Base-by-base conservation (phyloP, 2,329 filamentous ascomycete species). In the Coniochaeta sp. region DNA sequence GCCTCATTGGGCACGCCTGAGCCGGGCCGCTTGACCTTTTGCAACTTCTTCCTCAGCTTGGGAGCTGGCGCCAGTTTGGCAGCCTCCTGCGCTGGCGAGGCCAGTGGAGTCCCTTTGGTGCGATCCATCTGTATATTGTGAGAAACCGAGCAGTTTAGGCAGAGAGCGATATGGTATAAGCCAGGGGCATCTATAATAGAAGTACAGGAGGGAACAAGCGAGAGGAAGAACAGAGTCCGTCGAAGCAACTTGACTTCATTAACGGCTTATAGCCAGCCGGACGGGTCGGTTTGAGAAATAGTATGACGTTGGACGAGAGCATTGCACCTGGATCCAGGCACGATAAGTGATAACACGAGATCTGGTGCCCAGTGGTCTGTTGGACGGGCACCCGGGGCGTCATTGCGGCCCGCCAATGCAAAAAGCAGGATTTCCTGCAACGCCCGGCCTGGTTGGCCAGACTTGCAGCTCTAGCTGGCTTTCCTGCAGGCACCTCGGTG, bases 1-100 rank as follows among this genome's bases (percentile, higher is more conserved):
- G 61, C 61, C 19, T 62, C 61, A 58, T 60, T 65, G 42, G 62
- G 63, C 24, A 60, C 42, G 57, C 58, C 62, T n/a, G 60, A 50
- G 58, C 58, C 59, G 22, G 58, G 52, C 61, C 62, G 61, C 59
- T 62, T 61, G 26, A 69, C 58, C 58, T 74, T 75, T 34, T 72
- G 72, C 24, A 74, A 68, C 65, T 71, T 73, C 54, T 66, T 70
- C 50, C 71, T 69, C 55, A 70, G 64, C 58, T 65, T 70, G 0
- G 66, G 64, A 14, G 26, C 32, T 22, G 57, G 59, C 32, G 61
- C 63, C 9, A 61, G 42, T 62, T 66, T 67, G 57, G 54, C 58
- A 24, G 60, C 59, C 3, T 57, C 60, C 9, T 59, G 59, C 28
- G 63, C 60, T 16, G 47, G 47, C 47, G 63, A 62, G 44, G 62